Evolutionary conservation across 371 early-diverging fungal species (phyloP), one percentile per base, ranked within the genome.

Genomic region (Apophysomyces sp.): DNA sequence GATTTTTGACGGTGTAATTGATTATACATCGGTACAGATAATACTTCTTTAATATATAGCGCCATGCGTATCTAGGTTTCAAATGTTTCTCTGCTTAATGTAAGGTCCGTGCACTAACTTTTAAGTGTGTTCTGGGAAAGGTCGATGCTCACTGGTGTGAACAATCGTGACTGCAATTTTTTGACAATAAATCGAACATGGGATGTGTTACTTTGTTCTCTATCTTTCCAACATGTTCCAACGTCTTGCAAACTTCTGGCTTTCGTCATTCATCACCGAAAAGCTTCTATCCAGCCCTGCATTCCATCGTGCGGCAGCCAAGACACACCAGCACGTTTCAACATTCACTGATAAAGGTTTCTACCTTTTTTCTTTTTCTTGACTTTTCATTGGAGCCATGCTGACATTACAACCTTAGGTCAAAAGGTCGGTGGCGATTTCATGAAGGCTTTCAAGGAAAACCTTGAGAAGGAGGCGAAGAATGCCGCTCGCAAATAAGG

Each of bases 261-360:
- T 76, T 15, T 73, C 73, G 31, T 71, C 69, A 21, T 78, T 81
- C 30, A 71, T 81, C 27, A 81, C 82, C 41, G 82, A 81, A 55
- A 69, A 74, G 36, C 68, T 81, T 8, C 66, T 81, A 37, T 72
- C 77, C 16, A 81, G 82, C 57, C 77, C 77, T 26, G 56, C 71
- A 15, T 81, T 81, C 64, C 74, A 81, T 51, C 73, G 75, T 11
- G 70, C 78, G 55, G 82, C 82, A 26, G 76, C 75, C 24, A 78
- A 69, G 57, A 81, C 82, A 8, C 82, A 81, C 57, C 77, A 81
- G n/a, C 74, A 81, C 66, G 82, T 81, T 3, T 81, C 82, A 39
- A 59, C 51, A 51, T 59, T 74, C 15, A 72, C 77, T 21, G 58
- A 77, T 16, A 72, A 76, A 65, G 82, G 82, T 81, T 34, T 44